These are phyloP conservation scores for Brassica nigra DNA, from an alignment of 345 rosid genomes.

Conservation along the genomic window DNA sequence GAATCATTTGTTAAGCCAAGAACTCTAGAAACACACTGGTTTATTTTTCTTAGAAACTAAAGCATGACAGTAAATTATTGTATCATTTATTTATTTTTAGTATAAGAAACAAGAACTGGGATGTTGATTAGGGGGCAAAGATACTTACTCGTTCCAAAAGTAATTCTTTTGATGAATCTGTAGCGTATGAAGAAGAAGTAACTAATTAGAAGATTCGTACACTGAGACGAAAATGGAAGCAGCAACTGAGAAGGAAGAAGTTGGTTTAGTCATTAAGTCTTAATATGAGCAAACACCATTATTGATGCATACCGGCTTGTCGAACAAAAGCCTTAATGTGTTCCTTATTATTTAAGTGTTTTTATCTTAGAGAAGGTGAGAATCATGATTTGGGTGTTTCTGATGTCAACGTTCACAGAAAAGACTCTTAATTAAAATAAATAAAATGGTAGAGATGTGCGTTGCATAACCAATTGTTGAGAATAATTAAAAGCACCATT, in stretches of 20 bases:
- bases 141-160: constrained; percentile 33
- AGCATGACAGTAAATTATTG: background rate
- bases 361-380: background rate
- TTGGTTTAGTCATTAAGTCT: constrained; percentile 1
- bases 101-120: constrained; percentile 9
- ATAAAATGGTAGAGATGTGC: constrained; percentile 5
- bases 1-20: background rate
- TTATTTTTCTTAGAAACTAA: background rate
- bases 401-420: constrained; percentile 24
- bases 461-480: constrained; percentile 2
- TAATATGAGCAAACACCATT: constrained; percentile 18
- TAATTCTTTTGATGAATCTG: constrained; percentile 13
- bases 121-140: background rate
- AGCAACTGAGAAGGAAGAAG: constrained; percentile 22
- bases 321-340: background rate
- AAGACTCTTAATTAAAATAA: background rate
- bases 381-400: constrained; percentile 3
- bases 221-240: background rate
- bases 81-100: background rate
- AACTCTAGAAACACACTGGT: background rate
- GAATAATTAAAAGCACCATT: background rate
- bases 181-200: background rate
- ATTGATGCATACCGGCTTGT: constrained; percentile 9
- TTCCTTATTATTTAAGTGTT: background rate
- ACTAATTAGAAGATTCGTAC: background rate